phyloP scores from a whole-genome alignment of 2,329 filamentous ascomycete species.

The Colletotrichum falcatum region DNA sequence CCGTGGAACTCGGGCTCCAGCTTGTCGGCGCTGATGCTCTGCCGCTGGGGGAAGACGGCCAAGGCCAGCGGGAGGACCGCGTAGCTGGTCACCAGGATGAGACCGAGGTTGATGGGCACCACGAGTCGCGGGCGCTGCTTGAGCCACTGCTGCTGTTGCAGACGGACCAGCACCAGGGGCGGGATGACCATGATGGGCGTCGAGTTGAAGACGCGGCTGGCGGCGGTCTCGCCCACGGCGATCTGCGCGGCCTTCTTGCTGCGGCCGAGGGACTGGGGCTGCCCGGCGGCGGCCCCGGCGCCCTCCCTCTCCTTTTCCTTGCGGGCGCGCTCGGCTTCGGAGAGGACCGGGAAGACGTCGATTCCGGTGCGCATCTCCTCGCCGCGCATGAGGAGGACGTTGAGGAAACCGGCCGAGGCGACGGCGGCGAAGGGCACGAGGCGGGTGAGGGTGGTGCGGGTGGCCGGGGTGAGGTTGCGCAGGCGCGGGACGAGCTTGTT shows the following conservation, averaged over 20 bases:
- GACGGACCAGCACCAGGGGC: slow-evolving; percentile 83
- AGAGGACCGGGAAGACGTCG: slow-evolving; percentile 87
- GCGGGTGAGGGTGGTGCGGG: slow-evolving; percentile 82
- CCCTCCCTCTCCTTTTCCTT: slow-evolving; percentile 69
- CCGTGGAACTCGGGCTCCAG: slow-evolving; percentile 91
- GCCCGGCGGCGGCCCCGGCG: slow-evolving; percentile 72
- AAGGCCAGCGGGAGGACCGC: slow-evolving; percentile 91
- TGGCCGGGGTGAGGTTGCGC: slow-evolving; percentile 78
- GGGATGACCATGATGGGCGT: slow-evolving; percentile 98
- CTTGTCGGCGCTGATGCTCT: slow-evolving; percentile 79
- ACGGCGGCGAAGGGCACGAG: slow-evolving; percentile 97
- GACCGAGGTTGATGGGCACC: slow-evolving; percentile 83
- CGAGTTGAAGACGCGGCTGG: slow-evolving; percentile 91
- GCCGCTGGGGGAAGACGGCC: slow-evolving; percentile 91
- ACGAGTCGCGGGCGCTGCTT: slow-evolving; percentile 80
- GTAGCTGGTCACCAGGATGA: slow-evolving; percentile 89
- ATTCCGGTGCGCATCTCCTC: slow-evolving; percentile 96
- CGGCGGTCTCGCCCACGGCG: slow-evolving; percentile 92
- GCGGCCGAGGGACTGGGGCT: slow-evolving; percentile 79
- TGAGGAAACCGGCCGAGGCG: slow-evolving; percentile 88
- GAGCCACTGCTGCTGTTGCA: slow-evolving; percentile 89
- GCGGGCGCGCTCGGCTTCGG: slow-evolving; percentile 71
- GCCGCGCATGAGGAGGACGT: slow-evolving; percentile 97
- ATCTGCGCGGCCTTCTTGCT: slow-evolving; percentile 88
- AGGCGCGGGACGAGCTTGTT: slow-evolving; percentile 91